Evolutionary conservation across 2,329 filamentous ascomycete genomes (phyloP), one percentile per base, ranked within the genome.

Genomic region (Cladophialophora immunda): DNA sequence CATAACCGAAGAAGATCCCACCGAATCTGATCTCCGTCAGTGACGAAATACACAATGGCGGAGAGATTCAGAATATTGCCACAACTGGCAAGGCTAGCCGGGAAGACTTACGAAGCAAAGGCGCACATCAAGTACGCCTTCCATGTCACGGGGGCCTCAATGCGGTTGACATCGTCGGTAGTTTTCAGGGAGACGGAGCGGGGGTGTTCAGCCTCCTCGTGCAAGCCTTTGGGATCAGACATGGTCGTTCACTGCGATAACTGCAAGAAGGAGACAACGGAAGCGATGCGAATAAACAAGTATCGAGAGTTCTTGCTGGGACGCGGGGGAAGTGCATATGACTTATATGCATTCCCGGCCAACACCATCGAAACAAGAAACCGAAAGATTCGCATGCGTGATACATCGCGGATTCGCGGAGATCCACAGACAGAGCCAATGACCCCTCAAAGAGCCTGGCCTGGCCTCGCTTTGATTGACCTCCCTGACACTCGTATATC

Each of bases 121-220:
- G 84, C 85, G 73, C 85, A 87, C 79, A 88, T 84, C 38, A 87
- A 71, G 76, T 87, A 88, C 13, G 87, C 86, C 79, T 86, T 86
- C 73, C 83, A 64, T 62, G 85, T 87, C 64, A 87, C 83, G 8
- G 85, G 85, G 30, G 85, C 85, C 75, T 87, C 85, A 72, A 90
- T 81, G 72, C 85, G 84, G 72, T 78, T 78, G 71, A 84, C 79
- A 74, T 87, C 84, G 74, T 62, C 63, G 30, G 67, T 68, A 13
- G 65, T 63, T 17, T 45, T 64, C 30, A 71, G 69, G n/a, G 60
- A 56, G 34, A 11, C n/a, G 27, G 60, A 56, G 17, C 60, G 60
- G 13, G 36, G 25, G 8, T 29, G 58, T 61, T 38, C 58, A 36
- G 47, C 22, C n/a, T 41, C 30, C 27, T 61, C 27, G 9, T 27